These are phyloP conservation scores for Ogataea saltuana DNA, from an alignment of 805 yeast species.

Conservation along the genomic window DNA sequence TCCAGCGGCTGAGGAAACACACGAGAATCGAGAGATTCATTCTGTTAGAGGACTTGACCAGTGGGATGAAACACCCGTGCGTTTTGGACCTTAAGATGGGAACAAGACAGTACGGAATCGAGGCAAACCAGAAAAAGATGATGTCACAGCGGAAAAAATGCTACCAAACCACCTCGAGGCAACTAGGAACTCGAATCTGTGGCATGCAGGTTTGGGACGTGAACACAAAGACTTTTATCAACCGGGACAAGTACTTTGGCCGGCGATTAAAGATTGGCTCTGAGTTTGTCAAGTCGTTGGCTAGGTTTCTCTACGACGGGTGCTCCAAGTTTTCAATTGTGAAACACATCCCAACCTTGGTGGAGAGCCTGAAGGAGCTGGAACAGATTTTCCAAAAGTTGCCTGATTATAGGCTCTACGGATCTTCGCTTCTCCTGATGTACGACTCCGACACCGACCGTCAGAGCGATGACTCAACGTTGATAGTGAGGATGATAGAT, in stretches of 20 bases:
- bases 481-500: conserved; percentile 78
- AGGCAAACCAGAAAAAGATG: conserved; percentile 72
- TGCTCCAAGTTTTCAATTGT: conserved; percentile 53
- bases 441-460: conserved; percentile 64
- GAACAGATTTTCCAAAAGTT: conserved; percentile 54
- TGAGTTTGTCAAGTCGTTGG: conserved; percentile 73
- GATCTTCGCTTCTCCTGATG: conserved; percentile 84
- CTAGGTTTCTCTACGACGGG: conserved; percentile 83
- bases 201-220: conserved; percentile 88
- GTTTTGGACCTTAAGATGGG: conserved; percentile 98
- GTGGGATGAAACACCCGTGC: conserved; percentile 80
- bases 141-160: conserved; percentile 83
- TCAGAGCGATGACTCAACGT: conserved; percentile 20
- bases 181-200: conserved; percentile 88
- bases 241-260: conserved; percentile 91
- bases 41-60: conserved; percentile 85
- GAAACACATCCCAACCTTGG: conserved; percentile 64
- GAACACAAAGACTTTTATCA: conserved; percentile 47
- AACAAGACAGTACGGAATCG: conserved; percentile 97
- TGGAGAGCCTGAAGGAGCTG: conserved; percentile 61
- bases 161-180: conserved; percentile 71
- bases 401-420: conserved; percentile 83
- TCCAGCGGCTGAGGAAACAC: conserved; percentile 24
- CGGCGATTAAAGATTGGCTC: conserved; percentile 68
- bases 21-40: conserved; percentile 79